Percentiles rank a stretch among this genome's conserved stretches.
These are phyloP conservation scores for Tetracladium marchalianum DNA, from an alignment of 495 filamentous ascomycete species.

Conservation along the genomic window DNA sequence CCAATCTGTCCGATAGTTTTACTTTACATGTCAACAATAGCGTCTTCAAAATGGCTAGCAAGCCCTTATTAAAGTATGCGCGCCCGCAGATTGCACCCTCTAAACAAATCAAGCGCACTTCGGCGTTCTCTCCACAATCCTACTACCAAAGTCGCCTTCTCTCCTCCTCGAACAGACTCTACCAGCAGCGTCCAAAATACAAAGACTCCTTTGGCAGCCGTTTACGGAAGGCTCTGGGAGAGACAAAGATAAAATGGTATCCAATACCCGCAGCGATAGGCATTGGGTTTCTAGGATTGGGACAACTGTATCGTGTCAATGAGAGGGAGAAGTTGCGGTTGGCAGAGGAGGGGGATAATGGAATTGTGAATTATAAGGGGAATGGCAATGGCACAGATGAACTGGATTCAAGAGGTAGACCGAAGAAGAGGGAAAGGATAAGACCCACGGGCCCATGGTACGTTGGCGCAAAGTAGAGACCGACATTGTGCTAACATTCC, in stretches of 20 bases:
- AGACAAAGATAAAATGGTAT: conserved; percentile 85
- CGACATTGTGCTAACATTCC: conserved; percentile 2
- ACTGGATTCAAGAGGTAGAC: conserved; percentile 28
- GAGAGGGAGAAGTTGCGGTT: conserved; percentile 42
- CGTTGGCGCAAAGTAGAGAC: conserved; percentile 8
- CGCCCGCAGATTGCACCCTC: neutral
- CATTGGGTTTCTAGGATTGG: conserved; percentile 73
- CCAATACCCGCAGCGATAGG: conserved; percentile 90
- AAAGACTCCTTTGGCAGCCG: conserved; percentile 54
- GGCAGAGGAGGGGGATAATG: conserved; percentile 33
- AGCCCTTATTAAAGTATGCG: conserved; percentile 4
- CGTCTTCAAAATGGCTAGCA: conserved; percentile 3
- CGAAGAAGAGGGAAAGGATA: conserved; percentile 59
- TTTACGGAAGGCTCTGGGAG: conserved; percentile 50
- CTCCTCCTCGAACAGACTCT: conserved; percentile 29
- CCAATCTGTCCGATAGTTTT: too few relatives aligned
- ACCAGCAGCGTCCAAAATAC: conserved; percentile 28
- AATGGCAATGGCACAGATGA: conserved; percentile 21
- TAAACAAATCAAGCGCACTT: too few relatives aligned
- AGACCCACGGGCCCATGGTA: conserved; percentile 85
- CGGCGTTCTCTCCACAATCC: neutral
- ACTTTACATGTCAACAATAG: too few relatives aligned
- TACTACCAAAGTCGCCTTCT: conserved; percentile 16
- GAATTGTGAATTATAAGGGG: conserved; percentile 10
- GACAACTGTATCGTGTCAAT: conserved; percentile 73